These are phyloP conservation scores for Trichoderma brevicompactum DNA, from an alignment of 2,329 filamentous ascomycete species.

Conservation along the genomic window DNA sequence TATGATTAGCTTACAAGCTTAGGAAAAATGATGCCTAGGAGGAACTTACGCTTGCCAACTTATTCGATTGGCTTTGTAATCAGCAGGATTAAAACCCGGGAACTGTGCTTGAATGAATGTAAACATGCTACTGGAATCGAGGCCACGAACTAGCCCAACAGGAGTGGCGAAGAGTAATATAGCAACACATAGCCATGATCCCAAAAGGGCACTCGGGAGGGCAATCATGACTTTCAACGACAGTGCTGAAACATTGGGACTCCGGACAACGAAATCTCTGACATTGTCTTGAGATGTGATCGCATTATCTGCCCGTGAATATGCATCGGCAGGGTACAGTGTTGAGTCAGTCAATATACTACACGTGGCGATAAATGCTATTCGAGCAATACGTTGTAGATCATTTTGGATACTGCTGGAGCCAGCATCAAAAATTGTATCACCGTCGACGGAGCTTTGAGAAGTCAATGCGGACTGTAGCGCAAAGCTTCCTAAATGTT, in stretches of 20 bases:
- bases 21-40: neutral
- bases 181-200: neutral
- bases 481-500: neutral
- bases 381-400: neutral
- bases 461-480: neutral
- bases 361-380: slow-evolving; percentile 7
- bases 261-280: slow-evolving; percentile 1
- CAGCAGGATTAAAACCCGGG: neutral
- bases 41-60: neutral
- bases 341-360: slow-evolving; percentile 6
- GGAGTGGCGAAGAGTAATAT: neutral
- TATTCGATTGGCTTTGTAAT: neutral
- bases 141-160: neutral
- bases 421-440: neutral
- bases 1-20: neutral
- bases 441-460: no score
- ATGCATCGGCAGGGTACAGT: neutral
- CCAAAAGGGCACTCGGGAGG: neutral
- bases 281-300: neutral
- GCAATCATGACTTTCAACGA: neutral
- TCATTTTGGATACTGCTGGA: slow-evolving; percentile 9
- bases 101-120: neutral
- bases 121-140: neutral
- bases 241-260: neutral
- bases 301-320: neutral